Conservation (phyloP, 768 basidiomycete species). For the Termitomyces sp. region DNA sequence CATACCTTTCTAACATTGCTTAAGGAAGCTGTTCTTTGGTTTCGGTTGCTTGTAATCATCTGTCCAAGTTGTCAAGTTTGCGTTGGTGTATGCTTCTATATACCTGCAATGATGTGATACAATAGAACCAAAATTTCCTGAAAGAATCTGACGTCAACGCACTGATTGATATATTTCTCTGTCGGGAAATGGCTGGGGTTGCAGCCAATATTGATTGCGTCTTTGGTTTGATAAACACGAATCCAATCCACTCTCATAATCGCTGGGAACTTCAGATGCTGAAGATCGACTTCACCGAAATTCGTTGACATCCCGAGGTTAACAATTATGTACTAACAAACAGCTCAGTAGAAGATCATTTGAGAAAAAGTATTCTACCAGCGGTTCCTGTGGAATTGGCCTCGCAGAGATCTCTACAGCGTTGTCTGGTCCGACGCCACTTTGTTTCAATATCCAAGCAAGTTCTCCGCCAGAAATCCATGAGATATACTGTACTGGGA, state of each 20-base stretch:
- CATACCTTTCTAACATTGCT: constrained; percentile 40
- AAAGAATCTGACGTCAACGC: constrained; percentile 13
- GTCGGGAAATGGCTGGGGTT: constrained; percentile 80
- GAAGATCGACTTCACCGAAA: constrained; percentile 67
- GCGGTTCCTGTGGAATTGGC: constrained; percentile 77
- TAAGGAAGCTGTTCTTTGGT: constrained; percentile 62
- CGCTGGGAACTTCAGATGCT: constrained; percentile 65
- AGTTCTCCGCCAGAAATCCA: constrained; percentile 64
- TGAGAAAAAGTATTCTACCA: constrained; percentile 38
- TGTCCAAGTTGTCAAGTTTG: constrained; percentile 74
- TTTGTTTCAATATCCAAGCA: constrained; percentile 65
- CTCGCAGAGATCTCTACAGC: constrained; percentile 57
- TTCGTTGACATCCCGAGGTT: constrained; percentile 83
- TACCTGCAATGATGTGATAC: constrained; percentile 25
- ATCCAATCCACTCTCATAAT: constrained; percentile 81
- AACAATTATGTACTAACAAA: constrained; percentile 66
- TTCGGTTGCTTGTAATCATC: constrained; percentile 57
- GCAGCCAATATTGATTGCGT: constrained; percentile 75
- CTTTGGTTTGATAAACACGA: constrained; percentile 79
- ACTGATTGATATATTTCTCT: constrained; percentile 71
- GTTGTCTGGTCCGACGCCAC: constrained; percentile 53
- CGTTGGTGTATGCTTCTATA: constrained; percentile 73
- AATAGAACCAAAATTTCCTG: background rate
- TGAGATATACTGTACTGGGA: constrained; percentile 53
- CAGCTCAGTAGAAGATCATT: background rate